Conservation (phyloP, 768 basidiomycete genomes). For the Infundibulicybe gibba region DNA sequence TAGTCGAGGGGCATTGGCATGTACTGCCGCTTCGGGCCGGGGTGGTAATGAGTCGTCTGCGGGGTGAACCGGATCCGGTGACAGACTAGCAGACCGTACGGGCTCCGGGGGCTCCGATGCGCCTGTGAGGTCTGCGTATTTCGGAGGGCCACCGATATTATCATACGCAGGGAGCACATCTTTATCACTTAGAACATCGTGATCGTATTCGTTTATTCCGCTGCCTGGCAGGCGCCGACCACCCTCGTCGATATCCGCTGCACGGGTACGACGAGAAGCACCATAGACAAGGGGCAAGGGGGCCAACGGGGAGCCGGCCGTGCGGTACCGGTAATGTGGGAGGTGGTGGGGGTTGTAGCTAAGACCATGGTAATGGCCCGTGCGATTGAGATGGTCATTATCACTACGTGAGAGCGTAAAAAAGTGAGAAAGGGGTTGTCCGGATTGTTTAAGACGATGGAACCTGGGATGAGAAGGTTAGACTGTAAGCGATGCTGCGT, state of each 20-base stretch:
- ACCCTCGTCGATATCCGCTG: slow-evolving; percentile 31
- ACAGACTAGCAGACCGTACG: too few species aligned
- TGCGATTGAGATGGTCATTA: neutral
- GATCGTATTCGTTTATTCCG: slow-evolving; percentile 15
- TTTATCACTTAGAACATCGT: slow-evolving; percentile 33
- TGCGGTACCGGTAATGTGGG: slow-evolving; percentile 15
- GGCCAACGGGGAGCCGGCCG: slow-evolving; percentile 15
- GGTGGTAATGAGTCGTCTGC: too few species aligned
- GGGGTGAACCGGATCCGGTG: too few species aligned
- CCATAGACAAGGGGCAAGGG: slow-evolving; percentile 8
- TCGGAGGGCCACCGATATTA: slow-evolving; percentile 39
- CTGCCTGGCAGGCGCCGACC: slow-evolving; percentile 31
- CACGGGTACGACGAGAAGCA: slow-evolving; percentile 21
- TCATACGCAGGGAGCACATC: slow-evolving; percentile 48
- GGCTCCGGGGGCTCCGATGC: too few species aligned
- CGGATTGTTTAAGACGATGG: slow-evolving; percentile 4
- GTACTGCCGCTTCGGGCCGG: too few species aligned
- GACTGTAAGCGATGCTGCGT: slow-evolving; percentile 1
- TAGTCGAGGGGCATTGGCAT: too few species aligned
- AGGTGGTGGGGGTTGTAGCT: neutral
- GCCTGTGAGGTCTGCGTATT: slow-evolving; percentile 21
- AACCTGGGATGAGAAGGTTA: slow-evolving; percentile 7
- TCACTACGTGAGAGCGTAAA: slow-evolving; percentile 5
- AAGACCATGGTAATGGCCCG: neutral
- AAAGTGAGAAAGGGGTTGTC: slow-evolving; percentile 9